phyloP scores from a whole-genome alignment of 2,329 filamentous ascomycete species.

The Trichocomaceae sp. region DNA sequence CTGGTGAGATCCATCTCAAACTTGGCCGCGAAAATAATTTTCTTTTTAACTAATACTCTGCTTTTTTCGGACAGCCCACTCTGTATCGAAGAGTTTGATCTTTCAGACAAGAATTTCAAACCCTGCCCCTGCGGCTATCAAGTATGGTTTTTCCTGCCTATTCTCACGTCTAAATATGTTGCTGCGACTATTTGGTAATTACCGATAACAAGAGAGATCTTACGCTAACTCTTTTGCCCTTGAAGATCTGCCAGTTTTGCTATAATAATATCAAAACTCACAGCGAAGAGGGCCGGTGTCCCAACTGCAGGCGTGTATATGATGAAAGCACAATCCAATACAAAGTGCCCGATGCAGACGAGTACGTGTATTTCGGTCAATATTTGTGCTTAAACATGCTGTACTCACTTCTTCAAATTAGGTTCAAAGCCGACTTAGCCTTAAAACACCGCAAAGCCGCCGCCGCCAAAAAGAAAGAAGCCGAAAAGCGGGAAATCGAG shows the following conservation, averaged over 20 bases:
- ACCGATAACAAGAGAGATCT: not conserved
- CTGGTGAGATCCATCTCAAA: constrained; percentile 28
- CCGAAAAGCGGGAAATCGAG: constrained; percentile 92
- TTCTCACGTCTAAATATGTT: not conserved
- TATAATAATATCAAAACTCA: constrained; percentile 99
- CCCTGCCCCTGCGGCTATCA: constrained; percentile 98
- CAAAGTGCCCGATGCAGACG: constrained; percentile 89
- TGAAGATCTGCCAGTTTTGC: constrained; percentile 96
- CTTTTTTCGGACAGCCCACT: constrained; percentile 63
- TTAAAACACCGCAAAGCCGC: constrained; percentile 87
- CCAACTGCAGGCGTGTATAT: constrained; percentile 92
- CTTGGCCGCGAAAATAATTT: not conserved
- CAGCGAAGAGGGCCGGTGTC: constrained; percentile 85
- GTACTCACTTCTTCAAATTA: constrained; percentile 19
- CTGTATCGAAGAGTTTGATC: constrained; percentile 97
- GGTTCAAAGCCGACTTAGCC: constrained; percentile 46
- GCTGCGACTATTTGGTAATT: not conserved
- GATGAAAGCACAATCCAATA: constrained; percentile 96
- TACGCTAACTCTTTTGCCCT: constrained; percentile 9
- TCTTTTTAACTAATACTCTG: constrained; percentile 20
- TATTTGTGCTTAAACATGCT: not conserved
- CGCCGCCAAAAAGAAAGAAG: constrained; percentile 84
- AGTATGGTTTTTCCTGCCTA: constrained; percentile 50
- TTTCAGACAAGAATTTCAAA: constrained; percentile 93
- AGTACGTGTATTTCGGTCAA: constrained; percentile 55